A percentile compares a stretch with the other conserved stretches of the same genome.
phyloP scores from a whole-genome alignment of 352 stramenopile genomes.

The Globisporangium spinosum region DNA sequence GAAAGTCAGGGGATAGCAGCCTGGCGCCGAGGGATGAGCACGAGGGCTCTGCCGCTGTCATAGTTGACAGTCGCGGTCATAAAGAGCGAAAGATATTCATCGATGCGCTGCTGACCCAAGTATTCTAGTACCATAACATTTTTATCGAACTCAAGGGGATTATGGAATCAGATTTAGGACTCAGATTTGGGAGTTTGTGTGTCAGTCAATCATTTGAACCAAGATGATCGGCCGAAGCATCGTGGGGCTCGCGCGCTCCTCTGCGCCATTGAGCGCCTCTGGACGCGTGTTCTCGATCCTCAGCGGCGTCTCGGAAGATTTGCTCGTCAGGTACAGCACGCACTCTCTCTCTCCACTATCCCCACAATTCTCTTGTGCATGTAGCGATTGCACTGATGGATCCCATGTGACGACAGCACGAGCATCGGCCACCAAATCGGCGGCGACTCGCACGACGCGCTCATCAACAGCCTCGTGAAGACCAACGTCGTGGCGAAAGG shows the following conservation, averaged over 20 bases:
- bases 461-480: constrained; percentile 78
- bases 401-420: constrained; percentile 29
- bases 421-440: constrained; percentile 84
- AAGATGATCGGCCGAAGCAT: constrained; percentile 8
- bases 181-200: constrained; percentile 9
- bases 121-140: neutral
- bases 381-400: neutral
- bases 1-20: neutral
- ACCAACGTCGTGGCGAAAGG: constrained; percentile 56
- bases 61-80: neutral
- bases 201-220: neutral
- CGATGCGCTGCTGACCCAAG: neutral
- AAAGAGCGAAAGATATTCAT: neutral
- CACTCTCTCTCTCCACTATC: neutral
- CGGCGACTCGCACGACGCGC: constrained; percentile 50
- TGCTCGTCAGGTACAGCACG: constrained; percentile 52
- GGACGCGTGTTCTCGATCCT: constrained; percentile 47
- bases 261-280: neutral
- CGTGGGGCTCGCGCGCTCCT: neutral
- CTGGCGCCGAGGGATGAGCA: neutral
- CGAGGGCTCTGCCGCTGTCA: neutral
- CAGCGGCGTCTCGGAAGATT: constrained; percentile 70
- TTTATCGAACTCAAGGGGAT: too few relatives aligned
- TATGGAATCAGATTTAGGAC: constrained; percentile 5
- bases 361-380: neutral